These are phyloP conservation scores for Ophiostoma pallidulum DNA, from an alignment of 2,329 filamentous ascomycete species.

Conservation along the genomic window DNA sequence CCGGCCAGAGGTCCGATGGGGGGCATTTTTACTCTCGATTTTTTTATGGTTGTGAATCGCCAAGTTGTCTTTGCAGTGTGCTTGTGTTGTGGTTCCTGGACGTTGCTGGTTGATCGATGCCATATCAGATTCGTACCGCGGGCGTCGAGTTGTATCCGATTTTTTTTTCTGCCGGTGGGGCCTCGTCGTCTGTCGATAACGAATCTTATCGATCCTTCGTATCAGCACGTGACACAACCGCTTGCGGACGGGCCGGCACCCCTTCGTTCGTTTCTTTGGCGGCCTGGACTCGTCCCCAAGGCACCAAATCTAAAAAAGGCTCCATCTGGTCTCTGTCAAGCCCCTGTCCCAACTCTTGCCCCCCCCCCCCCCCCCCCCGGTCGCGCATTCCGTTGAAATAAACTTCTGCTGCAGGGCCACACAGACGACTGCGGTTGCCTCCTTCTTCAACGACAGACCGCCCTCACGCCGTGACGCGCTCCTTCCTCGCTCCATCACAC, in stretches of 20 bases:
- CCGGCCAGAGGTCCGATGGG: constrained; percentile 39
- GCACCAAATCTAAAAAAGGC: constrained; percentile 6
- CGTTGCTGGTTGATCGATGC: no score
- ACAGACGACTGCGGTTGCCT: constrained; percentile 2
- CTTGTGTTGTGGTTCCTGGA: background rate
- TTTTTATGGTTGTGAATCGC: no score
- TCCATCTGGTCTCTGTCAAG: background rate
- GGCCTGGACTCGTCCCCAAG: background rate
- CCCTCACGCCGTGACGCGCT: background rate
- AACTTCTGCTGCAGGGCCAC: background rate
- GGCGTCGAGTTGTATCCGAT: background rate
- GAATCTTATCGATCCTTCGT: no score
- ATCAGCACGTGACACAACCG: constrained; percentile 14
- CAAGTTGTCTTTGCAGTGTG: no score
- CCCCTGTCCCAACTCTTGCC: constrained; percentile 1
- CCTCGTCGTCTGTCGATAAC: background rate
- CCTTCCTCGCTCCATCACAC: no score
- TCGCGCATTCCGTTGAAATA: constrained; percentile 2
- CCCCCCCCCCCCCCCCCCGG: constrained; percentile 6
- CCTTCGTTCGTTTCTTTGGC: no score
- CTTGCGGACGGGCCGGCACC: constrained; percentile 1
- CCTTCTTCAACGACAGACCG: background rate
- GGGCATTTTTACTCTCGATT: constrained; percentile 48
- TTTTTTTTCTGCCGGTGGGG: constrained; percentile 9
- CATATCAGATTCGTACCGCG: no score